Base-by-base conservation (phyloP, 768 basidiomycete species). In the Cystobasidium ongulense region DNA sequence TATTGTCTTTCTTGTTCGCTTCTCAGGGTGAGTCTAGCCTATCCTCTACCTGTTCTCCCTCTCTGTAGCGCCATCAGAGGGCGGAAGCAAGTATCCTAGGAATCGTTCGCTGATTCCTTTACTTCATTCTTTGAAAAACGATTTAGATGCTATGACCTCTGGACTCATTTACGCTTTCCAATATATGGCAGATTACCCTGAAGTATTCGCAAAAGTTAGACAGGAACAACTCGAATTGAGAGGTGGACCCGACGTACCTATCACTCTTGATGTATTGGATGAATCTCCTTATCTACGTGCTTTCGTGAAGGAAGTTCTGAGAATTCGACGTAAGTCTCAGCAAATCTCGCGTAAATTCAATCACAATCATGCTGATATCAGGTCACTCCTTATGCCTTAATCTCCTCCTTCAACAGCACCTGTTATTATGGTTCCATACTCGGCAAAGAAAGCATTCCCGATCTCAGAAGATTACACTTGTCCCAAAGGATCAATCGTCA, bases 401-500 rank as follows among this genome's bases (percentile, higher is more conserved):
- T 25, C 52, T 36, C 35, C 13, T 59, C 13, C 18, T 5, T 33
- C 15, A 35, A 89, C 89, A 81, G 95, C 96, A 46, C 94, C 96
- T 2, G 96, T 98, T 35, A 90, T 91, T 35, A 98, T 98, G 95
- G 95, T 99, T 33, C 96, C 96, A n/a, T 99, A 99, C 84, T 87
- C 86, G 79, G 85, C 91, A 18, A 89, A 86, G 63, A 91, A 90
- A 82, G 82, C 91, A 1, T 98, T 99, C 88, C 93, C 92, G 33
- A 92, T 99, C 81, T 84, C 89, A 36, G 83, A 87, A n/a, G 86
- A 90, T 78, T 98, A 98, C 84, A 94, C 90, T 36, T 94, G 92
- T 0, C 96, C 96, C 18, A 86, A 85, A 29, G 88, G 87, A 75
- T 89, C 89, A 80, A 97, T 99, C 90, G 86, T 98, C 78, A 96